phyloP scores from a whole-genome alignment of 331 rosid species.

The Arachis monticola region DNA sequence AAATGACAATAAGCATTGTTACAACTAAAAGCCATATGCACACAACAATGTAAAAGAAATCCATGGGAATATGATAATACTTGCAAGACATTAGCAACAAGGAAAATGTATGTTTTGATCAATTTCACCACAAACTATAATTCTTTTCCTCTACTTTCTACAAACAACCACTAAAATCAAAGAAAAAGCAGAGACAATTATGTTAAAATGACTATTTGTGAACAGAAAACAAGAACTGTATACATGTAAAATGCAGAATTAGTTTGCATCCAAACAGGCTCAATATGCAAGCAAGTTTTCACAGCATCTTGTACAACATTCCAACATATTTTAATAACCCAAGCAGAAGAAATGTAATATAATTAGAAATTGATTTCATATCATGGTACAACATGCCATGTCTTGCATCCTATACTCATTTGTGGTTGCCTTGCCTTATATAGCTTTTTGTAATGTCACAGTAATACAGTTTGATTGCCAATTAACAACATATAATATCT shows the following conservation, averaged over 20 bases:
- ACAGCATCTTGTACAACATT: neutral
- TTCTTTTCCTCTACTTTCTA: too few relatives aligned
- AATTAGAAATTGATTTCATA: neutral
- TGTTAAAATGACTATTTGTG: neutral
- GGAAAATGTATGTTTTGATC: slow-evolving; percentile 60
- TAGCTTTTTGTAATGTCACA: neutral
- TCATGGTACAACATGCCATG: neutral
- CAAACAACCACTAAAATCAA: neutral
- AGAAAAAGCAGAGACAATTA: neutral
- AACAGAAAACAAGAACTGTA: neutral
- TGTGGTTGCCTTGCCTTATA: neutral
- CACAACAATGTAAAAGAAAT: slow-evolving; percentile 15
- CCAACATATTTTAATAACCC: neutral
- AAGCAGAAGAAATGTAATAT: neutral
- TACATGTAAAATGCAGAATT: neutral
- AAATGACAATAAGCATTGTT: neutral
- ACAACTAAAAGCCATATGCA: slow-evolving; percentile 3
- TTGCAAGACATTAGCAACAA: slow-evolving; percentile 79
- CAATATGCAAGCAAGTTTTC: neutral
- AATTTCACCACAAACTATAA: too few relatives aligned
- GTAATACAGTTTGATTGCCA: neutral
- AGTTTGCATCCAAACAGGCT: slow-evolving; percentile 1
- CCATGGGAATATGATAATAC: slow-evolving; percentile 43
- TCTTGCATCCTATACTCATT: neutral
- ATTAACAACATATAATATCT: neutral